A percentile compares a stretch with the other conserved stretches of the same genome.
These are phyloP conservation scores for Graphilbum fragrans DNA, from an alignment of 2,329 filamentous ascomycete genomes.

Conservation along the genomic window DNA sequence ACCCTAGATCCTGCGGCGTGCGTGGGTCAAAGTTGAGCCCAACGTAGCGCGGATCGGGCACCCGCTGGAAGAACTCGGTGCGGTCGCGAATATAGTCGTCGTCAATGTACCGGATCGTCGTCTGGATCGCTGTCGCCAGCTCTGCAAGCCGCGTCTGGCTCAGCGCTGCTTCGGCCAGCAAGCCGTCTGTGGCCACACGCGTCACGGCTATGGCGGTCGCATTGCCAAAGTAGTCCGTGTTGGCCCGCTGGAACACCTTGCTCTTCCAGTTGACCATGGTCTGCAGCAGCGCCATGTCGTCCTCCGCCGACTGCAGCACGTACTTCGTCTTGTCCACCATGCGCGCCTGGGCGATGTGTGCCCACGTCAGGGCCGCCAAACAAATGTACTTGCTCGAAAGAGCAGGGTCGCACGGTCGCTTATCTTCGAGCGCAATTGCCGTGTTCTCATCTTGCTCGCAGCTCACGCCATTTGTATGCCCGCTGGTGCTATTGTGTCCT, in stretches of 20 bases:
- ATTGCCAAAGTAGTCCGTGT: conserved; percentile 27
- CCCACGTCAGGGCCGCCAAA: conserved; percentile 27
- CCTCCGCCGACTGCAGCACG: neutral
- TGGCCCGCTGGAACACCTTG: conserved; percentile 18
- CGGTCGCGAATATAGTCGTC: conserved; percentile 25
- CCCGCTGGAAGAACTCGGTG: conserved; percentile 22
- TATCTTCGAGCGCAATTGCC: too few relatives aligned
- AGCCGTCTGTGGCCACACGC: conserved; percentile 11
- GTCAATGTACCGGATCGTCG: conserved; percentile 22
- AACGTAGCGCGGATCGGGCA: conserved; percentile 25
- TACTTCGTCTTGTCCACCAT: conserved; percentile 8
- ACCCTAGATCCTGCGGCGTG: conserved; percentile 24
- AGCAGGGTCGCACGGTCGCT: too few relatives aligned
- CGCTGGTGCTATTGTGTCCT: too few relatives aligned
- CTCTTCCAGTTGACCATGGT: conserved; percentile 29
- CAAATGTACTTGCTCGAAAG: conserved; percentile 21
- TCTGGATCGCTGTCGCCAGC: conserved; percentile 18
- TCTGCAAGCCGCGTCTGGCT: conserved; percentile 15
- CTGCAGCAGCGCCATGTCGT: conserved; percentile 17
- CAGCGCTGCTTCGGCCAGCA: conserved; percentile 11
- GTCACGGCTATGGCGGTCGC: conserved; percentile 26
- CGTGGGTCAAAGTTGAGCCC: conserved; percentile 27
- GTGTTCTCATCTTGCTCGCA: too few relatives aligned
- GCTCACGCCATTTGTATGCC: too few relatives aligned
- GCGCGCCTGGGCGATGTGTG: conserved; percentile 24